These are phyloP conservation scores for Cenchrus purpureus DNA, from an alignment of 176 grass and related monocot genomes.

Conservation along the genomic window DNA sequence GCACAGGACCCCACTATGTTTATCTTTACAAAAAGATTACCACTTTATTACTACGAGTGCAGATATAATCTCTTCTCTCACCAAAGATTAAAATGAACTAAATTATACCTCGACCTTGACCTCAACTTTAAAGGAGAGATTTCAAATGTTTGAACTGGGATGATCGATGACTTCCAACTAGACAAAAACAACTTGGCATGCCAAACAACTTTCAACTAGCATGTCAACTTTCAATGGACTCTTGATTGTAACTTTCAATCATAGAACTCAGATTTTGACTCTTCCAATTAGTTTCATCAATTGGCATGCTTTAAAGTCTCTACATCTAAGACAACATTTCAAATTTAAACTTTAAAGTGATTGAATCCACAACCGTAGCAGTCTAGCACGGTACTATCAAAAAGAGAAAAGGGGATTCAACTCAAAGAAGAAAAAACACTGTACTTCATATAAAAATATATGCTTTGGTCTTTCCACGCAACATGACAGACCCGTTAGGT, in stretches of 20 bases:
- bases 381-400: too few relatives aligned
- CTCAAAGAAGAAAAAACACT: too few relatives aligned
- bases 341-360: not conserved
- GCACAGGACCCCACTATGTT: not conserved
- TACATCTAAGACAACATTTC: not conserved
- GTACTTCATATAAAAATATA: too few relatives aligned
- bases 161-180: not conserved
- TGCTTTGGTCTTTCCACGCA: too few relatives aligned
- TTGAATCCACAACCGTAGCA: not conserved
- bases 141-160: not conserved
- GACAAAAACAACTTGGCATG: too few relatives aligned
- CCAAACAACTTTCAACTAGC: not conserved
- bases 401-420: too few relatives aligned
- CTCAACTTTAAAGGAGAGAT: not conserved
- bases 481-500: too few relatives aligned
- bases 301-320: not conserved
- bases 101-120: not conserved
- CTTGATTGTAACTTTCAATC: not conserved
- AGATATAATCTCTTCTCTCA: not conserved
- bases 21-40: not conserved
- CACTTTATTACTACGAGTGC: not conserved
- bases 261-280: not conserved
- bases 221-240: not conserved
- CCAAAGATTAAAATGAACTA: not conserved
- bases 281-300: not conserved